These are phyloP conservation scores for Ochetophila trinervis DNA, from an alignment of 306 rosid species.

Conservation along the genomic window DNA sequence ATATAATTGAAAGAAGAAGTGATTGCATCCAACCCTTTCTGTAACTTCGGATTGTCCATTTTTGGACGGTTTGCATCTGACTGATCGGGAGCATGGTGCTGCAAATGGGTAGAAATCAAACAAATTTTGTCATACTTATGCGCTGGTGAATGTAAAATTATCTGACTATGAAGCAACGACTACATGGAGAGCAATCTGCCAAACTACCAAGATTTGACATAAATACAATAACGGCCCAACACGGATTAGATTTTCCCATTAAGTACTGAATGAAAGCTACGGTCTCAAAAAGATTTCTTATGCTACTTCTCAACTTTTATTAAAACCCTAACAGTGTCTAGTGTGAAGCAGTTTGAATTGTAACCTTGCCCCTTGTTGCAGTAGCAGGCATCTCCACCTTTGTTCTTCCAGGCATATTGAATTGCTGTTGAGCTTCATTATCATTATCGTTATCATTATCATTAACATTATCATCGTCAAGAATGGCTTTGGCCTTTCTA, in stretches of 20 bases:
- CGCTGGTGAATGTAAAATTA: conserved; percentile 12
- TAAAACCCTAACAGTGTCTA: not conserved
- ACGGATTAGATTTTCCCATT: not conserved
- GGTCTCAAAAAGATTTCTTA: not conserved
- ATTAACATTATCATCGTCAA: conserved; percentile 70
- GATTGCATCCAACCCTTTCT: conserved; percentile 74
- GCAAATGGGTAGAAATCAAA: conserved; percentile 22
- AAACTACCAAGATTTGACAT: not conserved
- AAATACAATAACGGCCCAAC: not conserved
- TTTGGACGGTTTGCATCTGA: conserved; percentile 50
- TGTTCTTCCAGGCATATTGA: conserved; percentile 39
- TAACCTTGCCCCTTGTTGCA: conserved; percentile 64
- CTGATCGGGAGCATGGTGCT: conserved; percentile 47
- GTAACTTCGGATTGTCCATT: conserved; percentile 56
- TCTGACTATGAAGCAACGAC: conserved; percentile 13
- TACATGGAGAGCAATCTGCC: conserved; percentile 9
- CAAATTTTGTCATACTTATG: conserved; percentile 24
- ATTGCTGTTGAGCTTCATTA: conserved; percentile 35
- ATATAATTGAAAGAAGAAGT: conserved; percentile 82
- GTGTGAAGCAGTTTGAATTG: conserved; percentile 22
- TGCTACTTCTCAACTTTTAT: not conserved
- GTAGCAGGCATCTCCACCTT: conserved; percentile 41
- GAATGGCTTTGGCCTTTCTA: conserved; percentile 82
- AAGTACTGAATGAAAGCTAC: not conserved
- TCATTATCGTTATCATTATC: conserved; percentile 65